phyloP scores from a whole-genome alignment of 352 stramenopile genomes.

The Pythium volutum region DNA sequence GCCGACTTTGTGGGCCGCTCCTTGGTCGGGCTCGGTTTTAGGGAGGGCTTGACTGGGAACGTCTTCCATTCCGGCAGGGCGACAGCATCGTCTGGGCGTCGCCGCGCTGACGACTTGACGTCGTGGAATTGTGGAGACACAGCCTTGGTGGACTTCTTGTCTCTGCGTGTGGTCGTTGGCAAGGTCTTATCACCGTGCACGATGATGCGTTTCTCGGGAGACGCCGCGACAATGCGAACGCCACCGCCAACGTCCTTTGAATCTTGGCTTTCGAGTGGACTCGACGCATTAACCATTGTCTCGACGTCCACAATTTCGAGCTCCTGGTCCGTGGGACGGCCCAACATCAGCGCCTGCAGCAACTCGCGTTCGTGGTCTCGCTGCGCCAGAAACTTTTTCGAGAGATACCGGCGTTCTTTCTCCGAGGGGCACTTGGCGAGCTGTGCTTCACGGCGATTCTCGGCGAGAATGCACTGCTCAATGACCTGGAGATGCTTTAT shows the following conservation, averaged over 20 bases:
- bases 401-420: slow-evolving; percentile 42
- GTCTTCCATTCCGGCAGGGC: neutral
- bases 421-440: slow-evolving; percentile 48
- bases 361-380: slow-evolving; percentile 51
- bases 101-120: slow-evolving; percentile 4
- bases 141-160: slow-evolving; percentile 9
- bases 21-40: neutral
- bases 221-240: neutral
- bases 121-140: slow-evolving; percentile 19
- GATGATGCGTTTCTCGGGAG: slow-evolving; percentile 15
- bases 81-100: neutral
- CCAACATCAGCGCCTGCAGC: slow-evolving; percentile 58
- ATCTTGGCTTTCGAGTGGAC: neutral
- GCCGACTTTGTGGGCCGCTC: slow-evolving; percentile 8
- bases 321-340: slow-evolving; percentile 26
- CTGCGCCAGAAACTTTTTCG: slow-evolving; percentile 58
- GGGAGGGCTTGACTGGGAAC: neutral
- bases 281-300: neutral
- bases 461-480: slow-evolving; percentile 67
- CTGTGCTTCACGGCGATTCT: slow-evolving; percentile 64
- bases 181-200: slow-evolving; percentile 23
- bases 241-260: neutral
- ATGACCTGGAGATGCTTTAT: slow-evolving; percentile 65
- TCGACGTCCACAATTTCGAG: slow-evolving; percentile 35
- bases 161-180: neutral